Percentiles rank a stretch among this genome's conserved stretches.
phyloP scores from a whole-genome alignment of 441 rosid genomes.

The Jatropha podagrica region DNA sequence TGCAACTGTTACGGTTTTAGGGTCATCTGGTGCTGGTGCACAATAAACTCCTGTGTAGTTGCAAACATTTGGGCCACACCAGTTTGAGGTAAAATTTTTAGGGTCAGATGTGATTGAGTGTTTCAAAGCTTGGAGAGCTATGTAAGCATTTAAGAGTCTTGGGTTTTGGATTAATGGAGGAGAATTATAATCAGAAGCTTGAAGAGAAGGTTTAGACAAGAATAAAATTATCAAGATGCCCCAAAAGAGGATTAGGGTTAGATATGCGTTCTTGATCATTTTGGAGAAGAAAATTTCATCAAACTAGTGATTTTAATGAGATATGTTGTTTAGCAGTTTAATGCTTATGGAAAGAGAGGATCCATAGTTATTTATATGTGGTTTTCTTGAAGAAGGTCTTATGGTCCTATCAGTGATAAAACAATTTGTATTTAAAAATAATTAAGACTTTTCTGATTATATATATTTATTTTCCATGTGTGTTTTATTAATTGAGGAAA shows the following conservation, averaged over 20 bases:
- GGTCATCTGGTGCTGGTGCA: slow-evolving; percentile 59
- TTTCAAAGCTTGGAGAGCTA: slow-evolving; percentile 81
- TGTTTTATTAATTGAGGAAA: slow-evolving; percentile 8
- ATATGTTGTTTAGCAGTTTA: not conserved
- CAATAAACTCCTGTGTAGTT: slow-evolving; percentile 81
- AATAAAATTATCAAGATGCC: slow-evolving; percentile 21
- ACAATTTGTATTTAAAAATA: slow-evolving; percentile 6
- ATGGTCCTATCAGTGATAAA: slow-evolving; percentile 24
- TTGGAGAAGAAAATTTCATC: slow-evolving; percentile 3
- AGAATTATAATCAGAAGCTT: slow-evolving; percentile 15
- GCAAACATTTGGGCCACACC: slow-evolving; percentile 80
- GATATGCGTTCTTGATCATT: slow-evolving; percentile 27
- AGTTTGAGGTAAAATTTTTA: slow-evolving; percentile 52
- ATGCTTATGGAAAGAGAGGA: not conserved
- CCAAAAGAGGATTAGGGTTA: slow-evolving; percentile 22
- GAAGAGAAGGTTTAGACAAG: slow-evolving; percentile 28
- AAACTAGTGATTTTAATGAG: not conserved
- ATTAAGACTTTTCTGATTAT: slow-evolving; percentile 3
- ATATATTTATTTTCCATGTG: not conserved
- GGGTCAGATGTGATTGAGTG: slow-evolving; percentile 66
- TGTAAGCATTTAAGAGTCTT: slow-evolving; percentile 61
- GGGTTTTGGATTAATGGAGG: slow-evolving; percentile 43
- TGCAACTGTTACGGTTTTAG: slow-evolving; percentile 51
- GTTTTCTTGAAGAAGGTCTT: slow-evolving; percentile 16
- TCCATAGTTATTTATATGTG: slow-evolving; percentile 3